Base-by-base conservation (phyloP, 129 eudicot genomes). In the Arctium minus region DNA sequence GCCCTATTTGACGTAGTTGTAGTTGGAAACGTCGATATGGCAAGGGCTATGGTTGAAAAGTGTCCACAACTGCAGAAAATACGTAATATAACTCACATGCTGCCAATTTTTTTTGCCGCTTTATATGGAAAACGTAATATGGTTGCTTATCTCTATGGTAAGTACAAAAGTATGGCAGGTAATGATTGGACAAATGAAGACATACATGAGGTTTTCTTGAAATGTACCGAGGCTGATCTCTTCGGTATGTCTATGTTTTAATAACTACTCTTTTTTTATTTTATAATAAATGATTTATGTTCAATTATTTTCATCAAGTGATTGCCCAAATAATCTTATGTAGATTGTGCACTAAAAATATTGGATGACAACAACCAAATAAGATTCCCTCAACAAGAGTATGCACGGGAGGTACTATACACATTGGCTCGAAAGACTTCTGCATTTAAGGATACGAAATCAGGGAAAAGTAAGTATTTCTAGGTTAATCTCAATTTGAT, bases 81-180 rank as follows among this genome's bases (percentile, higher is more conserved):
- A 6, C 75, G 81, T 7, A 80, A 80, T 8, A 78, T 33, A 35
- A n/a, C 36, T 2, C 64, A 46, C 5, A 53, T 78, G 79, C 69
- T 73, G 5, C 90, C 88, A 6, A 76, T 87, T 8, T 30, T 53
- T 30, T 65, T 88, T 75, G 90, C 88, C n/a, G 88, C 86, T 18
- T 73, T 68, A 4, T 73, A 35, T 27, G 84, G 86, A 1, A 73
- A 78, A 5, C 36, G 11, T 37, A 81, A 79, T 10, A 82, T 79
- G 74, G 85, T 85, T 40, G 38, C 8, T 22, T 22, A 22, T 22
- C 27, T 22, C 27, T 22, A 22, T 22, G 27, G 27, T 22, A 22
- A 22, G 27, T 22, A 22, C 27, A 22, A 22, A 22, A 22, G 27
- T 22, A 22, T 22, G 27, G 27, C 27, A 22, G 27, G 27, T 22